Conservation (phyloP, 345 rosid genomes). For the Euclidium syriacum region DNA sequence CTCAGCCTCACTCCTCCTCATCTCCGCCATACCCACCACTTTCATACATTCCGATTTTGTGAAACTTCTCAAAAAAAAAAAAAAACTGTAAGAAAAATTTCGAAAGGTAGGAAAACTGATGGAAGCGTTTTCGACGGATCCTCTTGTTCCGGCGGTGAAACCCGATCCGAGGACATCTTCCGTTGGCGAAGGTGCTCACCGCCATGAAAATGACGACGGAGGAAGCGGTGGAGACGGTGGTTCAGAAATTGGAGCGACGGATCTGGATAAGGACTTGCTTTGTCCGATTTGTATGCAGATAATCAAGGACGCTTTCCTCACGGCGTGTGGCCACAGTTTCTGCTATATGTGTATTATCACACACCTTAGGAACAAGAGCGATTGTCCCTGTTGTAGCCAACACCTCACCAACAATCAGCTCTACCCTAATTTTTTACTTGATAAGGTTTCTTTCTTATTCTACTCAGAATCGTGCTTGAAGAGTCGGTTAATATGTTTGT, state of each 20-base stretch:
- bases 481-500: neutral
- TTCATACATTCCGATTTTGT: constrained; percentile 3
- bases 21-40: constrained; percentile 20
- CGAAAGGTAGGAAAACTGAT: neutral
- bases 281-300: constrained; percentile 99
- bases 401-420: constrained; percentile 73
- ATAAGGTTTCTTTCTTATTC: constrained; percentile 50
- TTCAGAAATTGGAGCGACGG: constrained; percentile 22
- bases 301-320: constrained; percentile 91
- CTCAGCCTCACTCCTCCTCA: constrained; percentile 22
- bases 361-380: constrained; percentile 84
- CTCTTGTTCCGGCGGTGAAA: constrained; percentile 62
- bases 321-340: constrained; percentile 95
- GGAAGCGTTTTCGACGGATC: constrained; percentile 48
- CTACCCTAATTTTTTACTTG: constrained; percentile 82
- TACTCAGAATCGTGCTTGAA: neutral
- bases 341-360: constrained; percentile 96
- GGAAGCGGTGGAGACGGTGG: constrained; percentile 17
- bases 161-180: constrained; percentile 33
- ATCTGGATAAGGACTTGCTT: constrained; percentile 69
- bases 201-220: constrained; percentile 19
- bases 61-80: neutral
- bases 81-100: neutral
- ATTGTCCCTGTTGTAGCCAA: constrained; percentile 92
- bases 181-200: constrained; percentile 16